Evolutionary conservation across 768 basidiomycete species (phyloP), one percentile per base, ranked within the genome.

Genomic region (Panus rudis): DNA sequence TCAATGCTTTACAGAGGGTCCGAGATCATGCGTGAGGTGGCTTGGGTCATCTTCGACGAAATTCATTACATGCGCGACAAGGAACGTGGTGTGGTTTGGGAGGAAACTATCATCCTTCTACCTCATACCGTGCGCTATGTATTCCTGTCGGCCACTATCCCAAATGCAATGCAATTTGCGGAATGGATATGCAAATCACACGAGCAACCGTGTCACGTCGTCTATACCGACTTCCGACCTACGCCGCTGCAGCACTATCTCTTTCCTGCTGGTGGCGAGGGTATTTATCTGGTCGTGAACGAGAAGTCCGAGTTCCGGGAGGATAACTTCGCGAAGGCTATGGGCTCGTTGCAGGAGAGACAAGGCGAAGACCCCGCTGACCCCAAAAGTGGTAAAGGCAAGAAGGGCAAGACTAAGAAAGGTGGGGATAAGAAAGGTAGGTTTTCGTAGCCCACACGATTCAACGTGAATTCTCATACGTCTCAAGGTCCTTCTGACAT

Each of bases 61-160:
- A 96, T 99, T 48, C 96, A 99, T 60, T 99, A 98, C 67, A 99
- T 98, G 96, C 84, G 96, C 48, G 96, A 98, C 70, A 92, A 92
- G 57, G 96, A 99, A 61, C 88, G 96, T 52, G 96, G 96, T 52
- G 96, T 99, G 16, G 96, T 99, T 21, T 98, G 96, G 96, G 94
- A 99, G 65, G 93, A 96, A 63, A 93, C 92, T 1, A 96, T 98
- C 58, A 98, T 98, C 53, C 79, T 99, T 2, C 79, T 99, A 10
- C 96, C 96, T 7, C 90, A 96, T 62, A 84, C 81, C 12, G 94
- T 98, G 49, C 92, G 87, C 65, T 94, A 96, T 61, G 94, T 99
- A 46, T 99, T 99, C 67, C 81, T 99, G 26, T 99, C 96, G 17
- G 94, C 96, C 48, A 99, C 96, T 13, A 98, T 99, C 41, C 96